Conservation (phyloP, 2,329 filamentous ascomycete species). For the Raffaelea deltoideospora region DNA sequence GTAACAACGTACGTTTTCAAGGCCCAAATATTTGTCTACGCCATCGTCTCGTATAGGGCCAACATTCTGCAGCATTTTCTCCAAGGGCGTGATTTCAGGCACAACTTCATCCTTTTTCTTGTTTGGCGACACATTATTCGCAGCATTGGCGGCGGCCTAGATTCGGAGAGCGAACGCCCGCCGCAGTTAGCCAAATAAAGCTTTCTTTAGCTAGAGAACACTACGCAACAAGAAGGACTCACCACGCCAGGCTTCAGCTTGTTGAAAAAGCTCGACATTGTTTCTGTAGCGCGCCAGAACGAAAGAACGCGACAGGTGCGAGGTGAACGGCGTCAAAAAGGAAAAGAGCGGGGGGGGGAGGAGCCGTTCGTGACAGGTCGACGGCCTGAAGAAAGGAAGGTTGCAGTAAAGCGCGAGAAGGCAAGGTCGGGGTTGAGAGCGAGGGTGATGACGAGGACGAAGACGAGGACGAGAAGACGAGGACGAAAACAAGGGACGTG, state of each 20-base stretch:
- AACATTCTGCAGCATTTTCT: conserved; percentile 67
- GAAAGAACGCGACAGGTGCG: neutral
- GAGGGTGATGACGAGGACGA: neutral
- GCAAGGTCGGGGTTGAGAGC: neutral
- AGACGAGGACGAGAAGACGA: neutral
- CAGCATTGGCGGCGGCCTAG: conserved; percentile 28
- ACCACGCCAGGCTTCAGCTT: conserved; percentile 43
- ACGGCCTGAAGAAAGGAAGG: neutral
- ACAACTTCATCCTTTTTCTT: conserved; percentile 41
- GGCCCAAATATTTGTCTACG: conserved; percentile 94
- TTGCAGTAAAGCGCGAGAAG: neutral
- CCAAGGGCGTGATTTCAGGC: conserved; percentile 45
- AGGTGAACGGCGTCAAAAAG: neutral
- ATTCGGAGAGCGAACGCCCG: conserved; percentile 2
- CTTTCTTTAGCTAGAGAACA: neutral
- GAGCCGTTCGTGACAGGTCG: neutral
- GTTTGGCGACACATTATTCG: conserved; percentile 21
- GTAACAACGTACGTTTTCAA: conserved; percentile 71
- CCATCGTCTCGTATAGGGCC: conserved; percentile 74
- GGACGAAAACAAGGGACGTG: neutral
- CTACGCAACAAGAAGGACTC: conserved; percentile 17
- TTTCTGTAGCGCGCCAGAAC: neutral
- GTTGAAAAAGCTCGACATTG: conserved; percentile 43
- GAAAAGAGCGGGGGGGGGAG: neutral
- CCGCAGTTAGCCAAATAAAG: too few relatives aligned